Evolutionary conservation across 2,329 filamentous ascomycete species (phyloP), one percentile per base, ranked within the genome.

Genomic region (Calonectria ilicicola): DNA sequence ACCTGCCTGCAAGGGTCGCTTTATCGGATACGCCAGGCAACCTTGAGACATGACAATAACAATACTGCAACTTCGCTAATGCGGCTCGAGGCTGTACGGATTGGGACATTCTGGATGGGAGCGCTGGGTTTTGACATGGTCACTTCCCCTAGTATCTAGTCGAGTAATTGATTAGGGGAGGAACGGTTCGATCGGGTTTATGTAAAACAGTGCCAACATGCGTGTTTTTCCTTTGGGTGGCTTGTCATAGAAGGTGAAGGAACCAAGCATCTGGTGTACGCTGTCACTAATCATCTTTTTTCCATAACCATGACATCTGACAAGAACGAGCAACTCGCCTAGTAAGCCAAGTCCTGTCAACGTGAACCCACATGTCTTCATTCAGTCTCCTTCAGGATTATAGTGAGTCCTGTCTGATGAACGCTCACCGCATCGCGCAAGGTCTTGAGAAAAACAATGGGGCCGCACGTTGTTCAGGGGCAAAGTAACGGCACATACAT

Each of bases 171-270:
- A 75, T 70, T 72, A 42, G 62, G 69, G 72, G 77, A 73, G 73
- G 80, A 69, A 78, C 66, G 75, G 72, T 80, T 80, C 58, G 68
- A 74, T 76, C 76, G 79, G 79, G 78, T 80, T 83, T 83, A 84
- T 83, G 87, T 89, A 89, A 84, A 88, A 86, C 88, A 88, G 83
- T 87, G 82, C 83, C 83, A 85, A 85, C 83, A 83, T 81, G 83
- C 81, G 82, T 81, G 84, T 85, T 83, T 79, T 81, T 77, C 76
- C 80, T 82, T 46, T 46, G 38, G 38, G 58, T 81, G 78, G 79
- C 83, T 86, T 83, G 84, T 86, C 82, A 88, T 88, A 88, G 86
- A 88, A 80, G 82, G 82, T 82, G 82, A 83, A 82, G 79, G 81
- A 81, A 78, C 78, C 81, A 80, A 83, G 82, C 83, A 84, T 85